A percentile compares a stretch with the other conserved stretches of the same genome.
phyloP scores from a whole-genome alignment of 257 asterid genomes.

The Solanum infundibuliforme region DNA sequence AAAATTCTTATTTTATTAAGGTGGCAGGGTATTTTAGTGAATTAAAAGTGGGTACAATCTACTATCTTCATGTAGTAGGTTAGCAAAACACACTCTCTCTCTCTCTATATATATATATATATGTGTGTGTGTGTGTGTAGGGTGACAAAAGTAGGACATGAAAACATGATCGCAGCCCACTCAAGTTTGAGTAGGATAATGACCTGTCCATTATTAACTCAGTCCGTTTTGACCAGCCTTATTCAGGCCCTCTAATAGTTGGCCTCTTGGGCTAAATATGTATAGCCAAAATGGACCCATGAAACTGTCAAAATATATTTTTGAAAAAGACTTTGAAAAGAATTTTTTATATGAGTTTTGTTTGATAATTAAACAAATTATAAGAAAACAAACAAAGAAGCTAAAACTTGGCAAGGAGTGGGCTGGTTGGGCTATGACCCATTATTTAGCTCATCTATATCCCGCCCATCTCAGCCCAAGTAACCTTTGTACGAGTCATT shows the following conservation, averaged over 20 bases:
- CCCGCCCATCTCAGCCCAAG: not conserved
- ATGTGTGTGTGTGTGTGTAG: not conserved
- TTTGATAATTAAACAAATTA: not conserved
- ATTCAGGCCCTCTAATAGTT: not conserved
- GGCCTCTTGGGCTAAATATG: not conserved
- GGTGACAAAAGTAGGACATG: not conserved
- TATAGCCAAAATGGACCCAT: not conserved
- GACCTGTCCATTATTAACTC: not conserved
- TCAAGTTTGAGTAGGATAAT: not conserved
- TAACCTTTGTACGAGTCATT: not conserved
- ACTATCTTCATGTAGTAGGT: not conserved
- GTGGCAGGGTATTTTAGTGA: not conserved
- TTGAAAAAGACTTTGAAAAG: not conserved
- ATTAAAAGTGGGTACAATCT: not conserved
- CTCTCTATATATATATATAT: not conserved
- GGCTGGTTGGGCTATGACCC: not conserved
- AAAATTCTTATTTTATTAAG: not conserved
- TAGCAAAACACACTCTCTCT: not conserved
- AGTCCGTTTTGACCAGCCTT: not conserved
- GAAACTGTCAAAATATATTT: not conserved
- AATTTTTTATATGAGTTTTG: not conserved
- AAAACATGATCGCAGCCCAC: not conserved
- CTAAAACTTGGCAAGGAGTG: not conserved
- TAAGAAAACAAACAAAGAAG: not conserved
- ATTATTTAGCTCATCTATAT: not conserved